Conservation (phyloP, 2,329 filamentous ascomycete genomes). For the Exophiala viscosa region DNA sequence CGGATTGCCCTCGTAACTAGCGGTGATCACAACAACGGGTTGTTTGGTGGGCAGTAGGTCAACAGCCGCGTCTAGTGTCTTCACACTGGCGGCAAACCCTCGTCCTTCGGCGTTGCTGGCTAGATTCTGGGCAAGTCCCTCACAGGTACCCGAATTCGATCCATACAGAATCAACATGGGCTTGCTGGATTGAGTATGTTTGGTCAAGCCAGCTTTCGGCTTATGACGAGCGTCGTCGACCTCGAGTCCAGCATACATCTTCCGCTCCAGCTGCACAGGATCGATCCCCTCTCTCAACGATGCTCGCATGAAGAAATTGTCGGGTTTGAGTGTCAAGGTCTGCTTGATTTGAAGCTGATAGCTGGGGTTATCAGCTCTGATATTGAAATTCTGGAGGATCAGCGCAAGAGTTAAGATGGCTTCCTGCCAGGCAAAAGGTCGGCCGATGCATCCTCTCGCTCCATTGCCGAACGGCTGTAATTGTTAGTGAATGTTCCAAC, state of each 20-base stretch:
- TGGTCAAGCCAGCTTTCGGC: conserved; percentile 1
- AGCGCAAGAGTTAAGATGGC: conserved; percentile 59
- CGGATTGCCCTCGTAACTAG: conserved; percentile 71
- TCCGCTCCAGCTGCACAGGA: conserved; percentile 39
- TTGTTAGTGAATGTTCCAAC: background rate
- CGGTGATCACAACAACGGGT: conserved; percentile 64
- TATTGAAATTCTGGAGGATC: conserved; percentile 68
- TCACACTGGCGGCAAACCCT: conserved; percentile 58
- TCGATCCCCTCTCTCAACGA: conserved; percentile 51
- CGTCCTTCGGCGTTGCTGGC: conserved; percentile 56
- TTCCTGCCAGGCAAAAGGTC: conserved; percentile 73
- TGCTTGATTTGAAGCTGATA: conserved; percentile 39
- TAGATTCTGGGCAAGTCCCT: conserved; percentile 62
- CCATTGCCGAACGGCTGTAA: conserved; percentile 67
- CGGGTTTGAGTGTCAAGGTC: conserved; percentile 42
- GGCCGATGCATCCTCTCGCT: conserved; percentile 66
- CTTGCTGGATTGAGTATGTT: conserved; percentile 31
- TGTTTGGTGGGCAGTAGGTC: conserved; percentile 57
- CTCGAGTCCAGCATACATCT: conserved; percentile 34
- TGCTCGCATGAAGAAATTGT: conserved; percentile 61
- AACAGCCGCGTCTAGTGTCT: conserved; percentile 59
- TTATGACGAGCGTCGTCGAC: conserved; percentile 10
- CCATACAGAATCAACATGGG: conserved; percentile 67
- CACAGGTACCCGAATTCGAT: conserved; percentile 71
- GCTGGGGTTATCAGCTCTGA: conserved; percentile 57